Evolutionary conservation across 371 early-diverging fungal species (phyloP).

Genomic region (Catenaria anguillulae): DNA sequence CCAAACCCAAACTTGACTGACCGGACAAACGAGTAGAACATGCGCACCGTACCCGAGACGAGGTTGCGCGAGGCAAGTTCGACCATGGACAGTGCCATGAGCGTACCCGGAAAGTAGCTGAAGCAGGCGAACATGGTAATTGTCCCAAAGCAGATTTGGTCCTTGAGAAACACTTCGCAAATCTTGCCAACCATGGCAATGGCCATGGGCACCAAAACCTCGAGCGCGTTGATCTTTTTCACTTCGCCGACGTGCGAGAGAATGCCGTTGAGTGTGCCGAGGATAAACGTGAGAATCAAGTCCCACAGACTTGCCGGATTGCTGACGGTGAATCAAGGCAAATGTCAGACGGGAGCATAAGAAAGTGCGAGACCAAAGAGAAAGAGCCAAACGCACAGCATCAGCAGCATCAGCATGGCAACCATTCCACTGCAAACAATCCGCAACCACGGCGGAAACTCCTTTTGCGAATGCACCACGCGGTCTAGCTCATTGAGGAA

Average conservation of each 20-base stretch:
- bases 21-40: conserved; percentile 59
- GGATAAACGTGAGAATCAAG: background rate
- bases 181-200: background rate
- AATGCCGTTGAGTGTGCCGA: background rate
- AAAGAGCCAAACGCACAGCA: background rate
- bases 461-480: background rate
- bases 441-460: background rate
- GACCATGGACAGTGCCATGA: conserved; percentile 45
- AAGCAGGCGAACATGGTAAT: conserved; percentile 9
- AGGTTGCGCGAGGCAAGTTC: conserved; percentile 68
- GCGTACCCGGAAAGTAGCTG: conserved; percentile 2
- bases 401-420: background rate
- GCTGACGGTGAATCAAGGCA: too few relatives aligned
- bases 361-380: too few relatives aligned
- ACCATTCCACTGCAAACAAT: background rate
- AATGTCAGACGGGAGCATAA: too few relatives aligned
- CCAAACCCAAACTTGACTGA: conserved; percentile 60
- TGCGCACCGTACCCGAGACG: conserved; percentile 59
- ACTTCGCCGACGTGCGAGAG: background rate
- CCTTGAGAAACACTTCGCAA: background rate
- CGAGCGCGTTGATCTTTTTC: background rate
- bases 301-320: background rate
- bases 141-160: conserved; percentile 8
- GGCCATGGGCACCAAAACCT: conserved; percentile 9
- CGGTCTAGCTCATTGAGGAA: background rate